Evolutionary conservation across 345 rosid species (phyloP).

Genomic region (Acer negundo): DNA sequence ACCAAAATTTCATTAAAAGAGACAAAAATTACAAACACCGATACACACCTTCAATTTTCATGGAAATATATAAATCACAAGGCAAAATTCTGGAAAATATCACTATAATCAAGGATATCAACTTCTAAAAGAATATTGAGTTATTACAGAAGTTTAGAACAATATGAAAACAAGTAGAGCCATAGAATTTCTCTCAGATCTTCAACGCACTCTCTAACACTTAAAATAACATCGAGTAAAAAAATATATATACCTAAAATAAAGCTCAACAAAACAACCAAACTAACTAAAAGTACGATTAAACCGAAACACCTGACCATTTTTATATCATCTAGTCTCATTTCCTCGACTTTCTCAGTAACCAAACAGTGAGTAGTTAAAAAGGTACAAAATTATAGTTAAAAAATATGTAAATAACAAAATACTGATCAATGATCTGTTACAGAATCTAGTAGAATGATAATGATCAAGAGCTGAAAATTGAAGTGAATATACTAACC

Average conservation of each 20-base stretch:
- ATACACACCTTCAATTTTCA: too few relatives aligned
- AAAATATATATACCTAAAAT: neutral
- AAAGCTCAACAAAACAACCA: neutral
- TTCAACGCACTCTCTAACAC: neutral
- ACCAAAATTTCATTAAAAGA: too few relatives aligned
- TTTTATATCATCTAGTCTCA: neutral
- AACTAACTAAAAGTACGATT: neutral
- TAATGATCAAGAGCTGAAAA: neutral
- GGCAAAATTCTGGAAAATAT: neutral
- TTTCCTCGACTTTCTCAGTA: neutral
- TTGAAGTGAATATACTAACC: slow-evolving; percentile 3
- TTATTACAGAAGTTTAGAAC: too few relatives aligned
- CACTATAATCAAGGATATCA: neutral
- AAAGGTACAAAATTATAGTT: neutral
- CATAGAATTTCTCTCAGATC: neutral
- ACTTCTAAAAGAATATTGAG: neutral
- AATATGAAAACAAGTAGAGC: neutral
- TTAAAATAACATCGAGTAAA: neutral
- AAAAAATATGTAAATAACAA: neutral
- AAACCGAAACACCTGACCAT: neutral
- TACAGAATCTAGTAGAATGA: neutral
- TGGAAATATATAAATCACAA: too few relatives aligned
- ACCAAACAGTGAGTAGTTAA: neutral
- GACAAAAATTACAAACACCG: too few relatives aligned
- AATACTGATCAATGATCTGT: neutral